Conservation (phyloP, 352 stramenopile genomes). For the Phytophthora rubi region DNA sequence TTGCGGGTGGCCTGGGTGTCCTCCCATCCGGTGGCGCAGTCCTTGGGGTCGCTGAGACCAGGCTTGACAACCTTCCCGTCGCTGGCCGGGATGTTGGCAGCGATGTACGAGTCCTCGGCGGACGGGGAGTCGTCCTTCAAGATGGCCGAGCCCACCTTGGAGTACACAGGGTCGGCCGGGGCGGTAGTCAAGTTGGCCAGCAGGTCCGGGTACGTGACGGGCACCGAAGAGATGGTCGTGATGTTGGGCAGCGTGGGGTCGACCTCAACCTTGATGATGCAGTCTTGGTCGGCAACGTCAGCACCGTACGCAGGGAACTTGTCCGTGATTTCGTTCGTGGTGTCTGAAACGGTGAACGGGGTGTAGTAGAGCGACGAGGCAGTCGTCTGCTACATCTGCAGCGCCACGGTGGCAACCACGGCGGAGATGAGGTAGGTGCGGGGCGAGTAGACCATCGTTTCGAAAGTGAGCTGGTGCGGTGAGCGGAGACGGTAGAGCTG, state of each 20-base stretch:
- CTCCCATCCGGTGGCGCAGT: conserved; percentile 42
- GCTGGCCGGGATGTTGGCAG: background rate
- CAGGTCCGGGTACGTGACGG: conserved; percentile 9
- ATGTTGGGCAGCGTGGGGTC: conserved; percentile 39
- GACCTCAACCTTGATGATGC: conserved; percentile 10
- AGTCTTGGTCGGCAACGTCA: conserved; percentile 22
- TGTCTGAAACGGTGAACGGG: conserved; percentile 12
- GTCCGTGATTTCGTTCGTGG: conserved; percentile 13
- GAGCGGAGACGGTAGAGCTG: background rate
- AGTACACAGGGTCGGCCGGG: conserved; percentile 26
- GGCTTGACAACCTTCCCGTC: background rate
- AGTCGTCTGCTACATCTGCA: conserved; percentile 30
- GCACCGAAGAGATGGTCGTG: conserved; percentile 23
- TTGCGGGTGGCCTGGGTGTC: conserved; percentile 16
- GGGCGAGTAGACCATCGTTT: conserved; percentile 36
- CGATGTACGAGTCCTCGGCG: background rate
- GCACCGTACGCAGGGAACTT: conserved; percentile 19
- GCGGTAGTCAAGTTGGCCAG: conserved; percentile 24
- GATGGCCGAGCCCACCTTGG: conserved; percentile 25
- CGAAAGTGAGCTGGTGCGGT: background rate
- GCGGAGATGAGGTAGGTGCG: conserved; percentile 36
- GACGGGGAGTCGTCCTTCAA: background rate
- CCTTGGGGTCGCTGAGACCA: conserved; percentile 9
- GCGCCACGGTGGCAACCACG: conserved; percentile 17
- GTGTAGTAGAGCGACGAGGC: conserved; percentile 32